Evolutionary conservation across 805 yeast species (phyloP), one percentile per base, ranked within the genome.

Genomic region (Candida wancherniae): DNA sequence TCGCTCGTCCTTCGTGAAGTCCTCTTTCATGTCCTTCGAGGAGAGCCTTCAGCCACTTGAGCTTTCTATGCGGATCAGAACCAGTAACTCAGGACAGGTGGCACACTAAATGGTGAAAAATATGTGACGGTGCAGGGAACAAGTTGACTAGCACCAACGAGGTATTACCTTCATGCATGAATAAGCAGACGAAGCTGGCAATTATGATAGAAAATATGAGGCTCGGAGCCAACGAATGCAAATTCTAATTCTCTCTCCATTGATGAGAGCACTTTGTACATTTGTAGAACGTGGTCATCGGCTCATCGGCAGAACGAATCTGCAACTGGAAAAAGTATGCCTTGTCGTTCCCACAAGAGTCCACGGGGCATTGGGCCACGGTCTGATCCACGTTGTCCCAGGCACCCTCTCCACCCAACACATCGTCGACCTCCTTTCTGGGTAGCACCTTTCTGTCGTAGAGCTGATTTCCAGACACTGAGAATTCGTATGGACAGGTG

Each of bases 321-420:
- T 92, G 98, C 37, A 92, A 67, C 62, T 92, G 97, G 72, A 88
- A 92, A 69, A 85, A 92, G 61, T 92, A 92, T 0, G 98, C 98
- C 58, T 86, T 85, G 44, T 77, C 83, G 43, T 81, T 80, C 23
- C 85, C 94, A 66, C 98, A 92, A 2, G 67, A 52, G 36, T 85
- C 95, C 25, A 76, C 69, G 3, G 97, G 96, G 67, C 98, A 90
- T 55, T 90, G 94, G 1, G 90, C 85, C 2, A 78, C 68, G 0
- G 97, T 92, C 55, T 92, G 97, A 54, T 92, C 98, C 16, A 92
- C 98, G 52, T 92, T 90, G 56, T 90, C 97, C 98, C 98, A 92
- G 1, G 97, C 94, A 18, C 95, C 97, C 40, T 79, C 92, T 20
- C 95, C 95, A 35, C 98, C 98, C 11, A 92, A 69, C 9, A 92